Conservation (phyloP, 441 rosid genomes). For the Gossypium schwendimanii region DNA sequence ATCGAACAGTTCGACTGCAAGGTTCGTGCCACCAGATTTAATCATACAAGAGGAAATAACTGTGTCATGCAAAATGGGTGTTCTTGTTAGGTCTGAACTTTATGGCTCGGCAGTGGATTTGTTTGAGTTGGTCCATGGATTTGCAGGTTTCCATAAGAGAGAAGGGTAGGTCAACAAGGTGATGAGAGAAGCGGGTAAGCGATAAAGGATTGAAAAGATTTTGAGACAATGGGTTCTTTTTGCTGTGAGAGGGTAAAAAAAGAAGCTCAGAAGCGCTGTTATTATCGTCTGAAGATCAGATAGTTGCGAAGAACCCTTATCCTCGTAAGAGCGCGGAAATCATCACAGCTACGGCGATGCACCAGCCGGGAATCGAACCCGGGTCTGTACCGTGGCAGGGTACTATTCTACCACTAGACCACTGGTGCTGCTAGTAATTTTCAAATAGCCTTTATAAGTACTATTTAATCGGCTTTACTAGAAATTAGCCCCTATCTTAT, state of each 20-base stretch:
- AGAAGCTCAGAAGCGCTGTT: neutral
- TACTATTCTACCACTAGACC: no score
- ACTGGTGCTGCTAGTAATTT: accelerated
- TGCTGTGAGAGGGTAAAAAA: no score
- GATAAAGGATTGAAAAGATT: no score
- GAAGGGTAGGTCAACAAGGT: no score
- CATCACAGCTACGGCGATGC: neutral
- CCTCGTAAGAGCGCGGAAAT: neutral
- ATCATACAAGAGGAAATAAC: conserved; percentile 25
- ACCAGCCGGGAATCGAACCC: no score
- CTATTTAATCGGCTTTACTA: no score
- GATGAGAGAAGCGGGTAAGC: no score
- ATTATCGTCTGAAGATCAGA: neutral
- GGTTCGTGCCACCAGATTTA: conserved; percentile 31
- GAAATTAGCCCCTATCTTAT: no score
- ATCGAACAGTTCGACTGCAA: conserved; percentile 44
- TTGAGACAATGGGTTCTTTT: no score
- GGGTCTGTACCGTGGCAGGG: no score
- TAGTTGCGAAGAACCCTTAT: neutral
- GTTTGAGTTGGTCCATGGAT: conserved; percentile 20
- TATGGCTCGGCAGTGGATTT: conserved; percentile 22
- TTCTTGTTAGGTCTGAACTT: conserved; percentile 14
- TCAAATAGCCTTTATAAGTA: accelerated
- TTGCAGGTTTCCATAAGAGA: no score
- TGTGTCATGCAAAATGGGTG: conserved; percentile 31